Conservation (phyloP, 345 rosid genomes). For the Sonneratia alba region DNA sequence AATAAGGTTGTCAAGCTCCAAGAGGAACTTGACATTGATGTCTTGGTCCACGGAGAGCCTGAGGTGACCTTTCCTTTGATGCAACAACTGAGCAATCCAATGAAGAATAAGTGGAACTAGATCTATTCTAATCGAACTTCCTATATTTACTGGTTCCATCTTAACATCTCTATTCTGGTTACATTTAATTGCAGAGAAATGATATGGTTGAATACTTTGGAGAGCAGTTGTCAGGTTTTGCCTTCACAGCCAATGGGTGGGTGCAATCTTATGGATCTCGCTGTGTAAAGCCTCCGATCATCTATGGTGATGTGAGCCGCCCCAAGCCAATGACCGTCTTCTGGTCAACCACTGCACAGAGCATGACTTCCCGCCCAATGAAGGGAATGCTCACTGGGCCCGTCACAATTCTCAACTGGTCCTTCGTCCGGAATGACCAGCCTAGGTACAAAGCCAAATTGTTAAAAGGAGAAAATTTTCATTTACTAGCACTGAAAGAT, state of each 20-base stretch:
- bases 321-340: conserved; percentile 53
- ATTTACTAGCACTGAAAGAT: too few species aligned
- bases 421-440: conserved; percentile 94
- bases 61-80: conserved; percentile 42
- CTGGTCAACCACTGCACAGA: conserved; percentile 92
- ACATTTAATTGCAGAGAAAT: conserved; percentile 48
- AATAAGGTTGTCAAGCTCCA: too few species aligned
- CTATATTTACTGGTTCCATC: too few species aligned
- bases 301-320: conserved; percentile 75
- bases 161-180: too few species aligned
- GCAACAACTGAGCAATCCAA: too few species aligned
- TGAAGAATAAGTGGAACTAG: too few species aligned
- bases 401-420: conserved; percentile 98
- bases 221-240: conserved; percentile 62
- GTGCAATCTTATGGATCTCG: conserved; percentile 98
- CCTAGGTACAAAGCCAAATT: conserved; percentile 17
- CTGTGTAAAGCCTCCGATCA: conserved; percentile 97
- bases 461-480: too few species aligned
- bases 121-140: too few species aligned
- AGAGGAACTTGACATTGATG: conserved; percentile 70
- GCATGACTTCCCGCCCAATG: conserved; percentile 96
- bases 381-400: conserved; percentile 99
- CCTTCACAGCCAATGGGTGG: conserved; percentile 53
- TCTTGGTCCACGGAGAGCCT: conserved; percentile 95
- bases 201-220: conserved; percentile 99